phyloP scores from a whole-genome alignment of 495 filamentous ascomycete genomes.

The Podospora sp. region DNA sequence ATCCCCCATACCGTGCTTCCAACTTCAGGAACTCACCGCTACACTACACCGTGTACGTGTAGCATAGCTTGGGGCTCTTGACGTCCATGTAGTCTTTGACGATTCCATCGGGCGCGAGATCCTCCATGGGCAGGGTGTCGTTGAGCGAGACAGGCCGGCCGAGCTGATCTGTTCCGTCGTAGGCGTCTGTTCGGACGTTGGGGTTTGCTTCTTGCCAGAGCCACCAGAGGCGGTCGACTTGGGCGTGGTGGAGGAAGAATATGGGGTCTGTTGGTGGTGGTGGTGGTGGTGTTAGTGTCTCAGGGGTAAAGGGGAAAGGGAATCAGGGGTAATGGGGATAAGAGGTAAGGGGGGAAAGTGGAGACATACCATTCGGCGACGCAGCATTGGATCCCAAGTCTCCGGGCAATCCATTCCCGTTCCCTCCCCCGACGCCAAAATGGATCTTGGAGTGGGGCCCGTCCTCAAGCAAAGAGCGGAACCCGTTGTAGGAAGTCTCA shows the following conservation, averaged over 20 bases:
- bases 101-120: neutral
- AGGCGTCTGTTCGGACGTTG: too few relatives aligned
- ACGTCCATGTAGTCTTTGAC: constrained; percentile 3
- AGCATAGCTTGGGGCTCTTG: constrained; percentile 3
- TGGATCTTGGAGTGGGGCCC: constrained; percentile 10
- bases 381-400: neutral
- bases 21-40: too few relatives aligned
- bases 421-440: neutral
- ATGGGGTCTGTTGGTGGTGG: neutral
- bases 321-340: too few relatives aligned
- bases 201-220: constrained; percentile 8
- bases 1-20: too few relatives aligned
- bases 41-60: constrained; percentile 4
- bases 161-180: neutral
- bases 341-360: neutral
- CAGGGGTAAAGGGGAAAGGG: too few relatives aligned
- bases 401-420: neutral
- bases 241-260: constrained; percentile 14
- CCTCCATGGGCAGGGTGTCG: constrained; percentile 6
- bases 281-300: too few relatives aligned
- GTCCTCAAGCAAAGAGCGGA: neutral
- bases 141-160: neutral
- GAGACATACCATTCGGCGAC: constrained; percentile 9
- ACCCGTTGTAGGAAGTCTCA: neutral
- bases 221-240: constrained; percentile 14